Evolutionary conservation across 148 eudicot species (phyloP).

Genomic region (Spergularia bocconei): DNA sequence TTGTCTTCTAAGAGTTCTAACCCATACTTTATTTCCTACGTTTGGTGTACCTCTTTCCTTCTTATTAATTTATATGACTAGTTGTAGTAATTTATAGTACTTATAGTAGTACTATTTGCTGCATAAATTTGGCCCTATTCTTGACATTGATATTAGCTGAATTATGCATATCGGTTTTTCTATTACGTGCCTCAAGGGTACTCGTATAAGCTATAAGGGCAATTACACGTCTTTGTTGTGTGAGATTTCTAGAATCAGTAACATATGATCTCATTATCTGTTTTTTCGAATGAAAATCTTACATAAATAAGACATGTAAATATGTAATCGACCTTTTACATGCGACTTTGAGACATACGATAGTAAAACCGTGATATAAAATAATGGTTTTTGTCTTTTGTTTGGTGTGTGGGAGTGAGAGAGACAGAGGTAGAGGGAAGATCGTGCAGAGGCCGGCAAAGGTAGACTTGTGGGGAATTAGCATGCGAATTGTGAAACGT

Average conservation of each 20-base stretch:
- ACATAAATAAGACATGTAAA: too few species aligned
- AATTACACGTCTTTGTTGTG: too few species aligned
- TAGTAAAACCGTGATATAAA: too few species aligned
- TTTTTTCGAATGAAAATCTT: too few species aligned
- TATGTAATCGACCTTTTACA: too few species aligned
- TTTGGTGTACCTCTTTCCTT: background rate
- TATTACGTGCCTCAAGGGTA: fast-evolving
- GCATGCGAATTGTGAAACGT: background rate
- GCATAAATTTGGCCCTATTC: background rate
- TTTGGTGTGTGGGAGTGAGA: background rate
- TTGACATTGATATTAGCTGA: background rate
- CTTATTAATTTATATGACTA: background rate
- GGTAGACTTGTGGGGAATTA: background rate
- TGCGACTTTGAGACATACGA: too few species aligned
- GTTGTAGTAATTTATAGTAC: background rate
- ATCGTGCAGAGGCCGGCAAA: constrained; percentile 8
- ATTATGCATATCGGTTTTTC: background rate
- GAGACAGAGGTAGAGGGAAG: background rate
- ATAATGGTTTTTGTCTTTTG: too few species aligned
- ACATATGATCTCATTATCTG: too few species aligned
- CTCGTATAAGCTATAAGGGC: too few species aligned
- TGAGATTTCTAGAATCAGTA: too few species aligned
- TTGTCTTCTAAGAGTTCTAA: background rate
- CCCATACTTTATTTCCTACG: background rate
- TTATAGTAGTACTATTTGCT: background rate